These are phyloP conservation scores for Lachnellula hyalina DNA, from an alignment of 2,329 filamentous ascomycete species.

Conservation along the genomic window DNA sequence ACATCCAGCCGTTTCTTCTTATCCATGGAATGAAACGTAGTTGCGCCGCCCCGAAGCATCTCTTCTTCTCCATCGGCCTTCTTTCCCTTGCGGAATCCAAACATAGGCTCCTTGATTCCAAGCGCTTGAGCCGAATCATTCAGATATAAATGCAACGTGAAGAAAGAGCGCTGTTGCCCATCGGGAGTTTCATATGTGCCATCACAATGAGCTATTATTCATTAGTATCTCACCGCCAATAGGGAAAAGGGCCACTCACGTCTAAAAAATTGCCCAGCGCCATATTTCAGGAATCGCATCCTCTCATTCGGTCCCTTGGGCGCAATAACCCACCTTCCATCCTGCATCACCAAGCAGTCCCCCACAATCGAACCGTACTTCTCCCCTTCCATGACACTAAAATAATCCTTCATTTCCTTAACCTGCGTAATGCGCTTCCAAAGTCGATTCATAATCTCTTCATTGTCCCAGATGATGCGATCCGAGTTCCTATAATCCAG, in stretches of 20 bases:
- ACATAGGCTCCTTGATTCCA: slow-evolving; percentile 21
- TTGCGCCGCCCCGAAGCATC: slow-evolving; percentile 45
- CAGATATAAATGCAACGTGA: slow-evolving; percentile 52
- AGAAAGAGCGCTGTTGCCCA: slow-evolving; percentile 32
- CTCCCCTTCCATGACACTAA: slow-evolving; percentile 33
- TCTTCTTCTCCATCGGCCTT: not conserved
- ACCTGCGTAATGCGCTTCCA: slow-evolving; percentile 53
- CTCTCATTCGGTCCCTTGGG: slow-evolving; percentile 58
- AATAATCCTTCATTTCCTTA: slow-evolving; percentile 37
- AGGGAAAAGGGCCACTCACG: slow-evolving; percentile 22
- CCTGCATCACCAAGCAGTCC: slow-evolving; percentile 22
- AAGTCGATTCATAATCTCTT: slow-evolving; percentile 55
- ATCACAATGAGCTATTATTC: slow-evolving; percentile 57
- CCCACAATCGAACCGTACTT: slow-evolving; percentile 31
- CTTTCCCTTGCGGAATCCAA: not conserved
- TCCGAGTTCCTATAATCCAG: slow-evolving; percentile 61
- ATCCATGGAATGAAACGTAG: slow-evolving; percentile 46
- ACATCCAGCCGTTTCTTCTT: slow-evolving; percentile 44
- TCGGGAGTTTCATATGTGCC: slow-evolving; percentile 46
- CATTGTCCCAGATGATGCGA: slow-evolving; percentile 68
- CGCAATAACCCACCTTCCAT: slow-evolving; percentile 17
- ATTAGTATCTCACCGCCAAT: slow-evolving; percentile 12
- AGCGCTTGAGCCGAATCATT: slow-evolving; percentile 43
- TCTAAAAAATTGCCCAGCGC: slow-evolving; percentile 66
- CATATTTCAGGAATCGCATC: slow-evolving; percentile 71